Evolutionary conservation across 371 early-diverging fungal species (phyloP).

Genomic region (Hamiltosporidium tvaerminnensis): DNA sequence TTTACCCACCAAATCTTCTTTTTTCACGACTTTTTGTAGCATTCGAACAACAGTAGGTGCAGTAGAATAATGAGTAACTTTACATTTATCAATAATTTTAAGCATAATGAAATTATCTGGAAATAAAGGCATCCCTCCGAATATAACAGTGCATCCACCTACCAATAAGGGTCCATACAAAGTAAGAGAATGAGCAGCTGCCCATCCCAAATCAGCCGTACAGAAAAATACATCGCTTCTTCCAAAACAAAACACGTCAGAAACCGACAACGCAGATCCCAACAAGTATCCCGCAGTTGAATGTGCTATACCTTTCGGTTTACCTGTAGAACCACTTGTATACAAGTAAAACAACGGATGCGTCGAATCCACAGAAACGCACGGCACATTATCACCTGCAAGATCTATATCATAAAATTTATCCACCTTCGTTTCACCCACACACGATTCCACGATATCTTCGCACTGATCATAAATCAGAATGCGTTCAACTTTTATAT

Average conservation of each 20-base stretch:
- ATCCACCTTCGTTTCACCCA: too few relatives aligned
- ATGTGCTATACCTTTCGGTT: conserved; percentile 75
- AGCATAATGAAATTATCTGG: conserved; percentile 68
- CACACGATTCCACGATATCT: conserved; percentile 52
- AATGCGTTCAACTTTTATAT: conserved; percentile 60
- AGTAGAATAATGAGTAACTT: conserved; percentile 83
- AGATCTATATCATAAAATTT: too few relatives aligned
- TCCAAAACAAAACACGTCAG: conserved; percentile 60
- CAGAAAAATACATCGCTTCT: conserved; percentile 60
- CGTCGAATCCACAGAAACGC: conserved; percentile 61
- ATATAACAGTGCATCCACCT: conserved; percentile 68
- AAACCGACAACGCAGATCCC: conserved; percentile 64
- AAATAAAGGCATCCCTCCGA: conserved; percentile 68
- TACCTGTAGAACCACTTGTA: conserved; percentile 65
- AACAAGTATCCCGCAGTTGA: conserved; percentile 79
- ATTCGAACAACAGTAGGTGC: conserved; percentile 91
- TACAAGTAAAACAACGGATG: conserved; percentile 77
- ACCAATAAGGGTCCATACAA: conserved; percentile 70
- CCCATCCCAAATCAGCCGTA: conserved; percentile 59
- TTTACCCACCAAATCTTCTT: too few relatives aligned
- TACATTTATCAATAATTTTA: conserved; percentile 62
- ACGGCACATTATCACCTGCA: conserved; percentile 34
- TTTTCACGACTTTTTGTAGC: conserved; percentile 55
- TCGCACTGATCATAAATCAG: conserved; percentile 70
- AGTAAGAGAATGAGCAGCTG: conserved; percentile 73